Evolutionary conservation across 805 yeast genomes (phyloP).

Genomic region (Komagataella pastoris): DNA sequence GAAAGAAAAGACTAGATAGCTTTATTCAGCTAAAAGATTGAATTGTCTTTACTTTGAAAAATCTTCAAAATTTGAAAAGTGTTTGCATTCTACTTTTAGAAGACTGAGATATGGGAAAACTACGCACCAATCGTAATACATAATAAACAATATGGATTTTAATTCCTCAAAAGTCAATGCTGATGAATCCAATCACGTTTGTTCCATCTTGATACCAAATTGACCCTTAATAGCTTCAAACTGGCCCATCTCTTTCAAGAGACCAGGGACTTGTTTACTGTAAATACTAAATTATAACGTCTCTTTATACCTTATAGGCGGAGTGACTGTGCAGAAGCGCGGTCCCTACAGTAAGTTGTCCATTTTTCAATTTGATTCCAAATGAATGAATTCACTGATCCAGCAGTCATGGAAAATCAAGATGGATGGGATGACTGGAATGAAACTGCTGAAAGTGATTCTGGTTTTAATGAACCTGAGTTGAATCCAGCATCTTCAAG

Average conservation of each 20-base stretch:
- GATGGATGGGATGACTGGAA: not conserved
- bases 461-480: not conserved
- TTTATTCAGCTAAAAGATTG: too few species aligned
- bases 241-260: too few species aligned
- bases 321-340: not conserved
- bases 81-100: too few species aligned
- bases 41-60: too few species aligned
- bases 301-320: not conserved
- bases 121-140: too few species aligned
- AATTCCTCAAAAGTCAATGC: too few species aligned
- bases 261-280: not conserved
- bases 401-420: not conserved
- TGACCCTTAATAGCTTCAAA: not conserved
- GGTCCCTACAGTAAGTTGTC: not conserved
- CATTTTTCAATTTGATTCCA: not conserved
- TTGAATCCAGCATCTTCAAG: not conserved
- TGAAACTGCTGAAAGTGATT: not conserved
- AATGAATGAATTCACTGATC: not conserved
- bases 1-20: not conserved
- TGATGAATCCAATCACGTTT: too few species aligned
- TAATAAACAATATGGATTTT: too few species aligned
- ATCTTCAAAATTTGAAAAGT: too few species aligned
- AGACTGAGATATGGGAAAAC: too few species aligned
- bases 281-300: too few species aligned
- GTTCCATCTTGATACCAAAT: not conserved